Evolutionary conservation across 805 yeast genomes (phyloP), one percentile per base, ranked within the genome.

Genomic region (Clavispora fructus): DNA sequence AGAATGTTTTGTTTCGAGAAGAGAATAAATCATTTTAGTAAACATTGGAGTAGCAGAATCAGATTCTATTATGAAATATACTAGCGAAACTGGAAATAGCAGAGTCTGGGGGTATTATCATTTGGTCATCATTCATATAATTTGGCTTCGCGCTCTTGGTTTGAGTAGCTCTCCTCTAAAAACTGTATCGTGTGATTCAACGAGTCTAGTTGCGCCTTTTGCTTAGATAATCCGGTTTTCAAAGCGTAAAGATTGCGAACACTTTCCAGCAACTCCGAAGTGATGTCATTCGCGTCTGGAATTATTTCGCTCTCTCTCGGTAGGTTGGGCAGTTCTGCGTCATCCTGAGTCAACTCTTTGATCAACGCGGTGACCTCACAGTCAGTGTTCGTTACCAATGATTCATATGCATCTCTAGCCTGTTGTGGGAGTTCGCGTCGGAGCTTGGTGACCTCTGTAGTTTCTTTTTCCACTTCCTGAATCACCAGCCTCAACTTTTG

Each of bases 401-500:
- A 59, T 40, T 66, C 64, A 51, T 73, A 77, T n/a, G 57, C 59
- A 10, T 55, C 54, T 31, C 59, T 68, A 7, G 77, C 67, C 42
- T 62, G 59, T 10, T 51, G 49, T 0, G 89, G 90, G 11, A 77
- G 67, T 16, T 71, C 71, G 42, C 79, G 69, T 42, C 94, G 67
- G 44, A 83, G 61, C 19, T 69, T 68, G 0, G 87, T 76, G 14
- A 83, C 75, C 46, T 70, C 74, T 1, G 80, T 74, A 0, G 88
- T 79, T 49, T 77, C 78, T 41, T 73, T 75, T 52, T 87, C 95
- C 47, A 86, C 82, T 33, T 75, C 71, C 41, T 73, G 73, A 50
- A 85, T 78, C 41, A 78, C 54, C 41, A 73, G 69, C 40, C 92
- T 68, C 27, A 87, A 74, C 45, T 71, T 61, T 47, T 78, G 82